phyloP scores from a whole-genome alignment of 177 flowering plant genomes.

The Vitis hybrid region DNA sequence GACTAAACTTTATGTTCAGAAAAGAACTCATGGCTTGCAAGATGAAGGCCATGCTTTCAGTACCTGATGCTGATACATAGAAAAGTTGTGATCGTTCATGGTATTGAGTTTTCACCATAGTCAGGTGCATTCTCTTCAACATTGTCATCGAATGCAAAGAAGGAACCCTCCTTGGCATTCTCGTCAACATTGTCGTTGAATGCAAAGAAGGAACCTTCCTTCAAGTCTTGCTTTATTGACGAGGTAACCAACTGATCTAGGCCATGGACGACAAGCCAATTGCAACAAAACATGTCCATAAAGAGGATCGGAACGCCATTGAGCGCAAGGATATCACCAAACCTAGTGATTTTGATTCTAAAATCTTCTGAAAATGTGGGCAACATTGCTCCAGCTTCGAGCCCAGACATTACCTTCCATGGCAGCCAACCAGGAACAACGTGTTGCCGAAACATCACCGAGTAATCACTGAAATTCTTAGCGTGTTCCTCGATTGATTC shows the following conservation, averaged over 20 bases:
- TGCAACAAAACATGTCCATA: constrained; percentile 20
- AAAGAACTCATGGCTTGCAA: no score
- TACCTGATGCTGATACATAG: background rate
- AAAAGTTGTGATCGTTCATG: background rate
- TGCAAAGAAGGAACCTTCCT: constrained; percentile 15
- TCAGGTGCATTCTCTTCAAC: constrained; percentile 4
- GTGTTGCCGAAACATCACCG: constrained; percentile 17
- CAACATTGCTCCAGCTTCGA: constrained; percentile 10
- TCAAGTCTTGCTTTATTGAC: background rate
- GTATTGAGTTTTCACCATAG: constrained; percentile 7
- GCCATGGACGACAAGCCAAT: constrained; percentile 25
- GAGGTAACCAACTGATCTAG: constrained; percentile 3
- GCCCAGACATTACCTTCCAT: constrained; percentile 13
- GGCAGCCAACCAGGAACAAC: constrained; percentile 11
- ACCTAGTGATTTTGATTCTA: constrained; percentile 12
- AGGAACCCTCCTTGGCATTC: constrained; percentile 5
- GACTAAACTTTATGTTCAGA: no score
- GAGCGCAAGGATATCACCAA: constrained; percentile 20
- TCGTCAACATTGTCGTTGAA: constrained; percentile 4
- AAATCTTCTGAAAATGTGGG: constrained; percentile 15
- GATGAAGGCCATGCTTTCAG: no score
- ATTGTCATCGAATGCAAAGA: constrained; percentile 5
- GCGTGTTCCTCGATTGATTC: constrained; percentile 9
- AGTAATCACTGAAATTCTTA: constrained; percentile 17
- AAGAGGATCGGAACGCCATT: constrained; percentile 19